Evolutionary conservation across 2,329 filamentous ascomycete species (phyloP).

Genomic region (Cladosporium sp.): DNA sequence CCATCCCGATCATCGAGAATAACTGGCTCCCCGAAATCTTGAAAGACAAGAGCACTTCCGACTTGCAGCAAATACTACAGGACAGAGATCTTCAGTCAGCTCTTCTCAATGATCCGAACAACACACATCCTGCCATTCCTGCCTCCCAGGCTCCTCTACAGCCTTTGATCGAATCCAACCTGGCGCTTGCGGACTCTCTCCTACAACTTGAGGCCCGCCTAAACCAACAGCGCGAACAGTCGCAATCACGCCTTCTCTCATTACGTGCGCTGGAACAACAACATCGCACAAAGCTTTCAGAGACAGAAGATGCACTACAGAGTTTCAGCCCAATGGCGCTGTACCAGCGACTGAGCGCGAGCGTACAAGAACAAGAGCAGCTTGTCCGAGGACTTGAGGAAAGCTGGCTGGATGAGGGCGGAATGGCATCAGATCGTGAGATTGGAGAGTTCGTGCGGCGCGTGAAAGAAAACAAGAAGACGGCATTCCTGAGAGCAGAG

Average conservation of each 20-base stretch:
- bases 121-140: slow-evolving; percentile 71
- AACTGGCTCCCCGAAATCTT: slow-evolving; percentile 78
- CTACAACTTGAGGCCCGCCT: slow-evolving; percentile 62
- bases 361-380: slow-evolving; percentile 78
- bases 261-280: slow-evolving; percentile 87
- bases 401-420: slow-evolving; percentile 76
- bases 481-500: slow-evolving; percentile 79
- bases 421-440: slow-evolving; percentile 74
- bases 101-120: slow-evolving; percentile 67
- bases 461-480: slow-evolving; percentile 76
- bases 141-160: slow-evolving; percentile 67
- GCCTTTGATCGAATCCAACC: slow-evolving; percentile 68
- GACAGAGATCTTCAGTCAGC: slow-evolving; percentile 69
- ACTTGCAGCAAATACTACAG: slow-evolving; percentile 71
- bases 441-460: slow-evolving; percentile 79
- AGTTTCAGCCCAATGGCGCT: slow-evolving; percentile 85
- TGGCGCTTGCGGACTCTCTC: slow-evolving; percentile 67
- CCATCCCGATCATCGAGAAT: slow-evolving; percentile 46
- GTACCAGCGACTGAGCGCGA: slow-evolving; percentile 77
- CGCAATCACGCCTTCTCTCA: slow-evolving; percentile 79
- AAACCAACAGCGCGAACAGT: slow-evolving; percentile 64
- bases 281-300: slow-evolving; percentile 84
- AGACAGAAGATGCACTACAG: slow-evolving; percentile 81
- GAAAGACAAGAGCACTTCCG: slow-evolving; percentile 79
- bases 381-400: slow-evolving; percentile 85